Evolutionary conservation across 2,329 filamentous ascomycete genomes (phyloP).

Genomic region (Trichoderma sp.): DNA sequence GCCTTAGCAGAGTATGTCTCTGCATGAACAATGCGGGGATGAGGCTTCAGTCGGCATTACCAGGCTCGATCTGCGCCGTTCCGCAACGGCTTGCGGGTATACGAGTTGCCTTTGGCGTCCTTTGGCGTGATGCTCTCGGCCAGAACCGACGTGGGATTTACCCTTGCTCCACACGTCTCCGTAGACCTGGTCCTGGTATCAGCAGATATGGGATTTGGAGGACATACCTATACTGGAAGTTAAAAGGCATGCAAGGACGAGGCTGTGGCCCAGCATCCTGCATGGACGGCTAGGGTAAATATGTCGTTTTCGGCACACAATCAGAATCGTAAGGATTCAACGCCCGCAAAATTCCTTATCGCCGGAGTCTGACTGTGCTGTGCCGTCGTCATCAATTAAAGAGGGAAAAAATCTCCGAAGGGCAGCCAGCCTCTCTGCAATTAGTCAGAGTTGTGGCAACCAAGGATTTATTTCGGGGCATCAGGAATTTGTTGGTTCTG

Average conservation of each 20-base stretch:
- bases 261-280: not conserved
- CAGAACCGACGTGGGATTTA: not conserved
- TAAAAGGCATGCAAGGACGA: not conserved
- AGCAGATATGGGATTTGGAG: not conserved
- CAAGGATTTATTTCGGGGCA: not conserved
- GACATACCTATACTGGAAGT: not conserved
- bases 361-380: not conserved
- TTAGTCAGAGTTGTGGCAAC: not conserved
- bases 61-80: not conserved
- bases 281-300: not conserved
- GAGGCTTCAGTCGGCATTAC: constrained; percentile 17
- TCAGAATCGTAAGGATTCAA: not conserved
- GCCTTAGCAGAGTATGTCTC: constrained; percentile 6
- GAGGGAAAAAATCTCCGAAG: not conserved
- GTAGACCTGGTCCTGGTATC: not conserved
- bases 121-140: not conserved
- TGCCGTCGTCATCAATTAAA: not conserved
- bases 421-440: not conserved
- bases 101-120: not conserved
- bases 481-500: not conserved
- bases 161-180: not conserved
- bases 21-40: constrained; percentile 16
- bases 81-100: not conserved
- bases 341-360: constrained; percentile 7
- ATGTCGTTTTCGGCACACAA: constrained; percentile 3